Evolutionary conservation across 139 green algal species (phyloP).

Genomic region (Chlorella sp.): DNA sequence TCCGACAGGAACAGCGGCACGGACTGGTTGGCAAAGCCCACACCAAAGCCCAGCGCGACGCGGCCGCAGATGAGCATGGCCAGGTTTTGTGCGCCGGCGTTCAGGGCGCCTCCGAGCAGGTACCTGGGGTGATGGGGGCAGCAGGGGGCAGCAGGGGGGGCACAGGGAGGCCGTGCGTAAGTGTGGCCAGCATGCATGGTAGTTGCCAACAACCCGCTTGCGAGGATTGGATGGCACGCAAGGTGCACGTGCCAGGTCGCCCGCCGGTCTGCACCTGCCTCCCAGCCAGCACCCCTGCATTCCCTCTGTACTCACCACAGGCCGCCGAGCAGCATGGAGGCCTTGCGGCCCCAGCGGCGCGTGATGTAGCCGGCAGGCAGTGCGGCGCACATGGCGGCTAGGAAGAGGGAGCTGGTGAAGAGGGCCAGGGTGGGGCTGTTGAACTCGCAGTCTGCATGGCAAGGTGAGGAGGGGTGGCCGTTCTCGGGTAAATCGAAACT

Average conservation of each 20-base stretch:
- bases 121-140: slow-evolving; percentile 47
- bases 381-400: slow-evolving; percentile 46
- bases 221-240: too few species aligned
- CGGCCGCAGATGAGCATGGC: slow-evolving; percentile 74
- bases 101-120: slow-evolving; percentile 57
- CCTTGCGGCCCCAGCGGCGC: slow-evolving; percentile 7
- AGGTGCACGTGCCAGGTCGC: too few species aligned
- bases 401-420: slow-evolving; percentile 79
- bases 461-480: background rate
- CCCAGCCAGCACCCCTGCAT: too few species aligned
- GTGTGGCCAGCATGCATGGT: background rate
- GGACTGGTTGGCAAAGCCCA: slow-evolving; percentile 47
- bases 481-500: too few species aligned
- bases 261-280: too few species aligned
- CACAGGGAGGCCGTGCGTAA: background rate
- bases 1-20: slow-evolving; percentile 51
- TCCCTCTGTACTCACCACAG: background rate
- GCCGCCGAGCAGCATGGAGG: slow-evolving; percentile 57
- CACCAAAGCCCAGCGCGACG: slow-evolving; percentile 73
- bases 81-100: slow-evolving; percentile 54
- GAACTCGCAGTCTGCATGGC: slow-evolving; percentile 7
- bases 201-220: too few species aligned
- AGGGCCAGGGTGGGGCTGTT: slow-evolving; percentile 69
- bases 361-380: slow-evolving; percentile 35
- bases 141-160: too few species aligned